Evolutionary conservation across 495 filamentous ascomycete species (phyloP), one percentile per base, ranked within the genome.

Genomic region (Parathielavia appendiculata): DNA sequence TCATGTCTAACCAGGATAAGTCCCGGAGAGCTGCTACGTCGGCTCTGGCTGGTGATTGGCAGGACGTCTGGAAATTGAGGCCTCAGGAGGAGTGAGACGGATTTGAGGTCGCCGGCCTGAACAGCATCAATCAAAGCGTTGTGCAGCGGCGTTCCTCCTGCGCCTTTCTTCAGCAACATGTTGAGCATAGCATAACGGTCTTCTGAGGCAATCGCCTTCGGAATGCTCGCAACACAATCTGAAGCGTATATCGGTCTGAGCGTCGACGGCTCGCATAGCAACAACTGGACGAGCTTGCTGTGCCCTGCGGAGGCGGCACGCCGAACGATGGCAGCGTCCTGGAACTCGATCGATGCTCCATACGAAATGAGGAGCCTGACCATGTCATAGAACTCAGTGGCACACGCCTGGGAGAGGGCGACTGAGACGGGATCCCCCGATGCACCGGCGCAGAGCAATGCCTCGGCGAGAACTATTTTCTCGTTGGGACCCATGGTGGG

Each of bases 381-480:
- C 75, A 80, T 73, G 47, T 80, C 74, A 57, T 73, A 69, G 48
- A 73, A 76, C 38, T 71, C 69, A 23, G 69, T 62, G 2, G 62
- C 54, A 57, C 68, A 71, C 10, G 76, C 71, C 16, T 74, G 70
- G 2, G 69, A 47, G 10, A 80, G 58, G 0, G 76, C 74, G 19
- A 66, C 54, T 1, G 75, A 68, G 7, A 75, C 54, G 2, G 66
- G 59, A 39, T 76, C 73, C 9, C 77, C 76, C 9, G 65, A 59
- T 4, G 76, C 75, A 0, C 77, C 77, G 1, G 74, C 75, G n/a
- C 72, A 78, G 8, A 80, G 63, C 4, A 80, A 58, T 9, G 76
- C 67, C 59, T 80, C 76, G 4, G 72, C 65, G 23, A 78, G 63
- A 4, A 61, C 65, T 40, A 78, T 50, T 54, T 76, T 80, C 35